Evolutionary conservation across 1,139 yeast genomes (phyloP).

Genomic region (Ogataea hybrid): DNA sequence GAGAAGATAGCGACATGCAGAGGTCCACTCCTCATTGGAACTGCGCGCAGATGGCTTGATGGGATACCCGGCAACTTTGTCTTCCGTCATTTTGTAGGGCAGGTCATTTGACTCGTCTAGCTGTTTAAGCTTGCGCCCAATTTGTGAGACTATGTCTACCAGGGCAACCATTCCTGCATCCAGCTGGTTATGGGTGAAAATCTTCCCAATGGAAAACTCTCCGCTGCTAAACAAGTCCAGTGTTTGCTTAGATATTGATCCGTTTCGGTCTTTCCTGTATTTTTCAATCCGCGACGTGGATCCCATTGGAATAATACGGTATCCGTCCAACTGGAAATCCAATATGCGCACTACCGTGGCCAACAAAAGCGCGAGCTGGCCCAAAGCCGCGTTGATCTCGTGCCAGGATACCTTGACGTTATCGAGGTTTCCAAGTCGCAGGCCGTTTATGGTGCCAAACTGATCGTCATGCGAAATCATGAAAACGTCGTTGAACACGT

Average conservation of each 20-base stretch:
- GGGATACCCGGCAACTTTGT: slow-evolving; percentile 74
- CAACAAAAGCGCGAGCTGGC: slow-evolving; percentile 72
- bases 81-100: slow-evolving; percentile 65
- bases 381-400: slow-evolving; percentile 90
- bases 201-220: slow-evolving; percentile 64
- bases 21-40: slow-evolving; percentile 83
- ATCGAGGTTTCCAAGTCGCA: slow-evolving; percentile 67
- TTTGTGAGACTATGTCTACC: slow-evolving; percentile 57
- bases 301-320: slow-evolving; percentile 77
- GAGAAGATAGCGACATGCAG: slow-evolving; percentile 77
- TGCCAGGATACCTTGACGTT: slow-evolving; percentile 74
- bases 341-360: slow-evolving; percentile 63
- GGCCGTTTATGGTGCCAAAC: slow-evolving; percentile 85
- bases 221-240: slow-evolving; percentile 50
- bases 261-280: slow-evolving; percentile 38
- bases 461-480: slow-evolving; percentile 78
- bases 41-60: slow-evolving; percentile 64
- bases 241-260: slow-evolving; percentile 32
- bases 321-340: slow-evolving; percentile 53
- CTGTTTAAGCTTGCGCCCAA: slow-evolving; percentile 47
- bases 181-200: slow-evolving; percentile 66
- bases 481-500: slow-evolving; percentile 81
- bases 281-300: slow-evolving; percentile 78
- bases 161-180: slow-evolving; percentile 79
- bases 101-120: slow-evolving; percentile 60